Evolutionary conservation across 805 yeast species (phyloP), one percentile per base, ranked within the genome.

Genomic region (Nakazawaea peltata): DNA sequence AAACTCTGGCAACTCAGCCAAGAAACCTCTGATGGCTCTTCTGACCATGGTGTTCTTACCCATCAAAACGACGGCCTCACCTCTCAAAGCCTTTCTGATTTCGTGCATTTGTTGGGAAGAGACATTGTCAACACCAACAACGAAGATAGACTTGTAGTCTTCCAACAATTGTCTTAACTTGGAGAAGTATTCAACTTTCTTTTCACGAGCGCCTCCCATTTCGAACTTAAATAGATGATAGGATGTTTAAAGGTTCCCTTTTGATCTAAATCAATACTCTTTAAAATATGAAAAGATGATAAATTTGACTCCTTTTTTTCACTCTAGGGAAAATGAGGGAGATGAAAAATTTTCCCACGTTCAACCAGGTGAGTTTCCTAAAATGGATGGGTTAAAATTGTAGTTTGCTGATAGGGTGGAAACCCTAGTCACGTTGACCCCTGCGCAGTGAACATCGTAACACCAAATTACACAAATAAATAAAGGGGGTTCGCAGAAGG

Each of bases 1-100:
- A 64, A 65, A 83, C 58, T 92, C 97, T 66, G 97, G 97, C 71
- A 85, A 76, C 65, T 90, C 97, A 59, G 80, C 36, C 54, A 88
- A 63, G 81, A 86, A 85, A 59, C 87, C 92, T 75, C 98, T 87
- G 77, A 92, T 74, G 64, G 98, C 99, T 75, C 97, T 87, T 77
- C 99, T 86, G 53, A 92, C 95, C 97, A 92, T 90, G 79, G 99
- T 92, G 96, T 92, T 92, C 84, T 92, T 92, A 77, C 99, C 99
- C 98, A 92, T 92, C 61, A 92, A 74, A 53, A 92, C 88, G 54
- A 84, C 92, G 61, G 92, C 98, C 44, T 78, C 82, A 53, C 86
- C 84, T 76, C 99, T 87, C 61, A 92, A 81, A 50, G 86, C 70
- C 78, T 83, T 87, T 83, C 99, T 87, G 76, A 87, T 78, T 79